Evolutionary conservation across 805 yeast genomes (phyloP).

Genomic region (Nakazawaea wickerhamii): DNA sequence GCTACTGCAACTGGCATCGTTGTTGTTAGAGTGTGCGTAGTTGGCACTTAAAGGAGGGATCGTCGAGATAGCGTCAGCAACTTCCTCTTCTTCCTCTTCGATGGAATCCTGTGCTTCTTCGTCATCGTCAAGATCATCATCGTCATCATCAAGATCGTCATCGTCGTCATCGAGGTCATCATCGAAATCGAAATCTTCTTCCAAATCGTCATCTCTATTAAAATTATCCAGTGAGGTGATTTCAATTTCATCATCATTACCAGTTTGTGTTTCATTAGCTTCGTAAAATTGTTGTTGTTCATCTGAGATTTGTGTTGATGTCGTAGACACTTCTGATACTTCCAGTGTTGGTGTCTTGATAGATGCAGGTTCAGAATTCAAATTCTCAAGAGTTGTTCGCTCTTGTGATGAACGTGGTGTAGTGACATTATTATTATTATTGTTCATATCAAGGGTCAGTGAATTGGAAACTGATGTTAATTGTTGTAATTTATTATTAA

Average conservation of each 20-base stretch:
- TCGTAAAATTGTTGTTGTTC: not conserved
- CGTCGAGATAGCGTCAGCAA: slow-evolving; percentile 9
- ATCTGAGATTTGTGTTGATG: not conserved
- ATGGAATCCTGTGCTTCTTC: slow-evolving; percentile 23
- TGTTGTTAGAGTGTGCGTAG: not conserved
- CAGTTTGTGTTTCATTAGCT: not conserved
- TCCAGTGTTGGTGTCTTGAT: not conserved
- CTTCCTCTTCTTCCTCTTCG: slow-evolving; percentile 28
- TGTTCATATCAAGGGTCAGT: not conserved
- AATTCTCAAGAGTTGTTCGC: not conserved
- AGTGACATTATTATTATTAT: no score
- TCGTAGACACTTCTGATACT: not conserved
- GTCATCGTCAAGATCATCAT: slow-evolving; percentile 14
- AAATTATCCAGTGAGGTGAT: no score
- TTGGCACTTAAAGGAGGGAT: not conserved
- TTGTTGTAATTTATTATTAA: not conserved
- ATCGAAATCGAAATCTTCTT: slow-evolving; percentile 23
- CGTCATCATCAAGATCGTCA: slow-evolving; percentile 22
- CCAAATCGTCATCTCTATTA: slow-evolving; percentile 21
- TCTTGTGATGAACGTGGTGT: not conserved
- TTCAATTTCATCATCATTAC: not conserved
- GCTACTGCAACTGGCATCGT: not conserved
- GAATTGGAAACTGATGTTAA: not conserved
- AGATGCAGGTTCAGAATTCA: not conserved
- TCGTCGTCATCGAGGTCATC: slow-evolving; percentile 21